Evolutionary conservation across 2,329 filamentous ascomycete genomes (phyloP), one percentile per base, ranked within the genome.

Genomic region (Trichoderma endophyticum): DNA sequence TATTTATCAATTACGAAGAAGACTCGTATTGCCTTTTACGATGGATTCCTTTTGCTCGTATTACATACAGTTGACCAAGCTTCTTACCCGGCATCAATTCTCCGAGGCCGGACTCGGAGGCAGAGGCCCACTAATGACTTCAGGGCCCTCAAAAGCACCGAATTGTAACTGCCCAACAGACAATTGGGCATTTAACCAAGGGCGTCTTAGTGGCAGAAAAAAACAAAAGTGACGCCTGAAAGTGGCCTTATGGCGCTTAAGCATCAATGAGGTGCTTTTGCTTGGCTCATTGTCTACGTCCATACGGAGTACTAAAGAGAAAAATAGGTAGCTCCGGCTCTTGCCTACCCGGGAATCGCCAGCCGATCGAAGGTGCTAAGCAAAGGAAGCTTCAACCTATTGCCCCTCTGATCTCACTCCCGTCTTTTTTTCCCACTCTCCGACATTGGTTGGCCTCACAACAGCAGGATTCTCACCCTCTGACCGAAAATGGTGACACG

Each of bases 401-500:
- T 12, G 51, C 64, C 64, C 64, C 51, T 69, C 66, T 51, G 39
- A 34, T 43, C 21, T 59, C 30, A 61, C 39, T 32, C 43, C 48
- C 48, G 26, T 65, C 61, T 14, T n/a, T 51, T 65, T 32, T 61
- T 43, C 9, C 18, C 11, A 51, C 26, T 2, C 43, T 30, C 36
- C 39, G 39, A 43, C 39, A 9, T 15, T 30, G 32, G 26, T 36
- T 43, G 26, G 66, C 66, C 36, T 62, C 28, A 61, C 57, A 6
- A 54, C 66, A 54, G 61, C 66, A 34, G 60, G 28, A 56, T 54
- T 18, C 43, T 21, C 56, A 43, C 51, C 48, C 11, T 28, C 32
- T 26, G 12, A 62, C 32, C 8, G 48, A 59, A 61, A 51, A 77
- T 77, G 76, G 76, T 70, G 6, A 65, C 73, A 54, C 74, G 74